phyloP scores from a whole-genome alignment of 2,329 filamentous ascomycete species.

The Ceratocystis variospora region DNA sequence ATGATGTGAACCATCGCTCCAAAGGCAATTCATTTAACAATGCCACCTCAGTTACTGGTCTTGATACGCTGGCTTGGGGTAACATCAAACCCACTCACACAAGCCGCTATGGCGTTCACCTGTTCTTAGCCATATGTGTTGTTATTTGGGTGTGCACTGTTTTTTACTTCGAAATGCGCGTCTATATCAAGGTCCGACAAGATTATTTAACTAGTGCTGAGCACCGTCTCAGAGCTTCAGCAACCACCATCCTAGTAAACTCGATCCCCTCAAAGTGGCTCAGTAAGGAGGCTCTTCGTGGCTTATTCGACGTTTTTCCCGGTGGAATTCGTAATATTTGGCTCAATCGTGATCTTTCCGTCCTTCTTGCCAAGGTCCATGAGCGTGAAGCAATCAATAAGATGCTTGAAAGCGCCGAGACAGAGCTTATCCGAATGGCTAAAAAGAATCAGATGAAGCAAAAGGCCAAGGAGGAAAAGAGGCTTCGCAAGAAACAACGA shows the following conservation, averaged over 20 bases:
- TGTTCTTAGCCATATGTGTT: slow-evolving; percentile 63
- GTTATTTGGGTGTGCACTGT: slow-evolving; percentile 76
- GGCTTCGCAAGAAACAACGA: slow-evolving; percentile 40
- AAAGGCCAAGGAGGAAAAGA: slow-evolving; percentile 49
- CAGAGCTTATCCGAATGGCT: slow-evolving; percentile 64
- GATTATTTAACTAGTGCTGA: slow-evolving; percentile 90
- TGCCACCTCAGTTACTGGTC: slow-evolving; percentile 36
- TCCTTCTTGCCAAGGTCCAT: slow-evolving; percentile 71
- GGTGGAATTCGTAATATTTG: slow-evolving; percentile 91
- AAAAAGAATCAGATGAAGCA: slow-evolving; percentile 67
- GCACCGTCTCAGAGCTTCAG: slow-evolving; percentile 82
- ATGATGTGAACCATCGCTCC: slow-evolving; percentile 31
- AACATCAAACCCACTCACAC: slow-evolving; percentile 60
- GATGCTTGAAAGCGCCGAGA: slow-evolving; percentile 68
- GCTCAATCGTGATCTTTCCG: slow-evolving; percentile 82
- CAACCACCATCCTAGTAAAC: slow-evolving; percentile 86
- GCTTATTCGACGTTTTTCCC: slow-evolving; percentile 88
- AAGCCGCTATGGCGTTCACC: slow-evolving; percentile 67
- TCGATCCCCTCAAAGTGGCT: slow-evolving; percentile 88
- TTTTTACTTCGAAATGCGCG: slow-evolving; percentile 70
- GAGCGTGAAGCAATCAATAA: slow-evolving; percentile 56
- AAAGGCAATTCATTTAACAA: slow-evolving; percentile 19
- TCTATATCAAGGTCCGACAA: slow-evolving; percentile 86
- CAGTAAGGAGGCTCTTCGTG: slow-evolving; percentile 62
- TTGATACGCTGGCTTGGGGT: slow-evolving; percentile 77